Evolutionary conservation across 2,329 filamentous ascomycete genomes (phyloP).

Genomic region (Aureobasidium sp.): DNA sequence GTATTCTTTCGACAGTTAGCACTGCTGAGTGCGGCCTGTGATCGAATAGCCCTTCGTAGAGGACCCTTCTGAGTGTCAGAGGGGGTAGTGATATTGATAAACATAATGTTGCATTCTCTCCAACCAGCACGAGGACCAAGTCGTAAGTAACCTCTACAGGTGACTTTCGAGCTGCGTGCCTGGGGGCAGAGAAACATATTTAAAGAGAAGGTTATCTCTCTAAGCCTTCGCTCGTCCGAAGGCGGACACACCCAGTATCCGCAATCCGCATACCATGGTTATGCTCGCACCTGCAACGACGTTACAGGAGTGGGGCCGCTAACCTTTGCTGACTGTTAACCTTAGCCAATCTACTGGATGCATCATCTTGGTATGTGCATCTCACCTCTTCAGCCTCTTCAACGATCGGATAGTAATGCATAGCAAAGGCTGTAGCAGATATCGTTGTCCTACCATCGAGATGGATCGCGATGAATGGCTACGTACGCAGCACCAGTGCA

Average conservation of each 20-base stretch:
- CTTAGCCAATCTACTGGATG: neutral
- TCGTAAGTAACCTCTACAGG: neutral
- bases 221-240: neutral
- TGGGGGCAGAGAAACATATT: neutral
- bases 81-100: neutral
- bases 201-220: neutral
- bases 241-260: neutral
- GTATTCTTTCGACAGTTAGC: neutral
- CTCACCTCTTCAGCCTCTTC: neutral
- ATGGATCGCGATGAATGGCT: neutral
- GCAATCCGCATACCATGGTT: neutral
- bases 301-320: neutral
- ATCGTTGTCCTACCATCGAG: neutral
- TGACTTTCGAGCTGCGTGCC: neutral
- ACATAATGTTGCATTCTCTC: neutral
- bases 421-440: neutral
- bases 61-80: neutral
- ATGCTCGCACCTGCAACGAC: neutral
- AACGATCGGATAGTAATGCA: neutral
- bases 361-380: neutral
- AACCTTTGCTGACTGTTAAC: neutral
- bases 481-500: neutral
- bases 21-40: neutral
- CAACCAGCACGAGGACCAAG: neutral
- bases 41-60: conserved; percentile 1